Evolutionary conservation across 2,329 filamentous ascomycete genomes (phyloP).

Genomic region (Colletotrichum phormii): DNA sequence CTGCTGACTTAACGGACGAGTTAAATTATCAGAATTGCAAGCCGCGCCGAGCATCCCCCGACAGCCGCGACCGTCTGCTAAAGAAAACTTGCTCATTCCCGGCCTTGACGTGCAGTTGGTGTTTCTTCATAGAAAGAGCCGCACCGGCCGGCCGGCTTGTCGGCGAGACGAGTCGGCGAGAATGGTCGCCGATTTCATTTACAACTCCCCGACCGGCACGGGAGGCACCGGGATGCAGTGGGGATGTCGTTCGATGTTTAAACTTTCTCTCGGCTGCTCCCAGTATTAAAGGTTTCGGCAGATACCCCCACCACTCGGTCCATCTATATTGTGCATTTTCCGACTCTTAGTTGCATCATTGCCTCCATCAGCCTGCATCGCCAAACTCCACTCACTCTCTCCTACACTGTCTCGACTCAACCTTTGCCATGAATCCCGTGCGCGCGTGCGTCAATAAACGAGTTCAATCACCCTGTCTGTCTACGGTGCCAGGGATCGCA

Average conservation of each 20-base stretch:
- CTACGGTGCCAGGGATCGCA: background rate
- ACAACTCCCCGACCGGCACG: background rate
- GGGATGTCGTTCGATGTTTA: background rate
- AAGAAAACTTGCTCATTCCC: background rate
- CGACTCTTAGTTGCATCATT: too few species aligned
- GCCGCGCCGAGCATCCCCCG: constrained; percentile 8
- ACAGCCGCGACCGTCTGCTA: background rate
- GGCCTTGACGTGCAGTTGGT: background rate
- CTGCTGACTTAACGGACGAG: background rate
- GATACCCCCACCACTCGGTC: background rate
- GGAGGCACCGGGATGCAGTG: background rate
- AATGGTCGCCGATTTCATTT: background rate
- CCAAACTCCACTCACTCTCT: background rate
- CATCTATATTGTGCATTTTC: background rate
- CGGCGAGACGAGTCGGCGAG: background rate
- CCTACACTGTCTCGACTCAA: background rate
- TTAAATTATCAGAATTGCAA: background rate
- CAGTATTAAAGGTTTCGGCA: background rate
- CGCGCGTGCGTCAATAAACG: background rate
- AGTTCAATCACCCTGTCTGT: background rate
- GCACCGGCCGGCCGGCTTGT: background rate
- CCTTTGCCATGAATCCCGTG: background rate
- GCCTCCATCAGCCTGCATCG: background rate
- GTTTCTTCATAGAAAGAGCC: background rate
- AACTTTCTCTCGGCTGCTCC: background rate